These are phyloP conservation scores for Botrytis fragariae DNA, from an alignment of 2,329 filamentous ascomycete genomes.

Conservation along the genomic window DNA sequence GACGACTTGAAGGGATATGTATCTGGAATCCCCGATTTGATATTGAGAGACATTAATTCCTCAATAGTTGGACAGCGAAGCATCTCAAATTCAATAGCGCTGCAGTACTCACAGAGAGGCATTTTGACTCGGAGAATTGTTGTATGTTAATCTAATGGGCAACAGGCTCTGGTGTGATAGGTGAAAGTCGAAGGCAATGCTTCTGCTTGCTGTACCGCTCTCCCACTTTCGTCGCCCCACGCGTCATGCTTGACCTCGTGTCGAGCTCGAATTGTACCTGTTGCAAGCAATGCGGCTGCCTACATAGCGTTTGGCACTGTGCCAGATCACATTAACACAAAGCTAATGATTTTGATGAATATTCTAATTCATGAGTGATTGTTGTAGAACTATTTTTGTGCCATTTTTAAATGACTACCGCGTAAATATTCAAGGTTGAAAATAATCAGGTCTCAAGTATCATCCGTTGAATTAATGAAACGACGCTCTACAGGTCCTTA, in stretches of 20 bases:
- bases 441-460: not conserved
- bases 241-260: not conserved
- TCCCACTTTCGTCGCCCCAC: not conserved
- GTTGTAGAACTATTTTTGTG: not conserved
- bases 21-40: not conserved
- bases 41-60: not conserved
- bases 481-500: not conserved
- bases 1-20: not conserved
- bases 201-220: not conserved
- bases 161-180: not conserved
- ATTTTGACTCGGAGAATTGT: not conserved
- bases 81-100: not conserved
- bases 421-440: not conserved
- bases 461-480: not conserved
- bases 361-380: not conserved
- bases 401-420: not conserved
- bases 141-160: not conserved
- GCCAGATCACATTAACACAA: not conserved
- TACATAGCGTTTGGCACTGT: not conserved
- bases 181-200: not conserved
- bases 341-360: not conserved
- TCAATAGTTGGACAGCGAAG: conserved; percentile 3
- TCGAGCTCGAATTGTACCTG: not conserved
- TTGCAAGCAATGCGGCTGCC: not conserved
- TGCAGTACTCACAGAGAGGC: not conserved